Conservation (phyloP, 2,329 filamentous ascomycete genomes). For the Sordariomycetes sp. region DNA sequence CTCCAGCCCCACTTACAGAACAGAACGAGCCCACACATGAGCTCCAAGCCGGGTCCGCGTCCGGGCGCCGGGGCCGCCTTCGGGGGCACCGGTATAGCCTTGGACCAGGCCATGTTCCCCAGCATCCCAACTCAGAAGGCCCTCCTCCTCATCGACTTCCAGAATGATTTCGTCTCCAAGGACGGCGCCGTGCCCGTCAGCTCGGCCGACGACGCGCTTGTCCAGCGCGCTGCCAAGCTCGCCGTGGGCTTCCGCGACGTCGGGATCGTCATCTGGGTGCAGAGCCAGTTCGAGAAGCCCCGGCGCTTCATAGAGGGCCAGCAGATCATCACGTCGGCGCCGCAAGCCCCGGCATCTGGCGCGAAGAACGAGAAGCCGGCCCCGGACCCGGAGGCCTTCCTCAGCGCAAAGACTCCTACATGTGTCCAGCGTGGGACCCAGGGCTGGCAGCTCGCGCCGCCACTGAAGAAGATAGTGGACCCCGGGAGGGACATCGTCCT, state of each 20-base stretch:
- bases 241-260: constrained; percentile 63
- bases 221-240: constrained; percentile 56
- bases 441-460: constrained; percentile 33
- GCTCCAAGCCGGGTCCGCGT: neutral
- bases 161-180: constrained; percentile 74
- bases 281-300: constrained; percentile 59
- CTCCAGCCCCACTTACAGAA: neutral
- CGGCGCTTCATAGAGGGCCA: constrained; percentile 42
- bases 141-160: constrained; percentile 74
- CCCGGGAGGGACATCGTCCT: constrained; percentile 38
- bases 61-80: neutral
- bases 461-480: constrained; percentile 30
- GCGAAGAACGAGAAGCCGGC: constrained; percentile 11
- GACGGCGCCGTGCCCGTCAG: constrained; percentile 58
- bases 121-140: constrained; percentile 53
- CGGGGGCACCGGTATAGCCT: neutral
- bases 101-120: constrained; percentile 45
- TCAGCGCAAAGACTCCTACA: constrained; percentile 26
- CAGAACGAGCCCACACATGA: neutral
- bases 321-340: constrained; percentile 29
- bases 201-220: constrained; percentile 47
- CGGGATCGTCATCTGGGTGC: constrained; percentile 72
- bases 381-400: constrained; percentile 32
- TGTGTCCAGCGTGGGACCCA: constrained; percentile 32
- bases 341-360: neutral